Conservation (phyloP, 768 basidiomycete genomes). For the Panaeolus cyanescens region DNA sequence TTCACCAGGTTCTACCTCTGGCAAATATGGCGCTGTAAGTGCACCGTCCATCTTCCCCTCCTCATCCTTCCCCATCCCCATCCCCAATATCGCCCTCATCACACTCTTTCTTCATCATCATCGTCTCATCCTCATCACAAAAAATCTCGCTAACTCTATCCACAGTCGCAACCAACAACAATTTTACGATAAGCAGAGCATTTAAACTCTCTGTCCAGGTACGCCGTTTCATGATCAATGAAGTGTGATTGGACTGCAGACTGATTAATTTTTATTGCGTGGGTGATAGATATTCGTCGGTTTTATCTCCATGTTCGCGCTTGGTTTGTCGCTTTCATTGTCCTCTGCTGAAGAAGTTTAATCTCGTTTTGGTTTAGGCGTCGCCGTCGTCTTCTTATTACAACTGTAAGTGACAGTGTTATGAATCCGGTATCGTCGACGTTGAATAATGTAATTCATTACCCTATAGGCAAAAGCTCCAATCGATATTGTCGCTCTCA, state of each 20-base stretch:
- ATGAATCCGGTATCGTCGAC: too few relatives aligned
- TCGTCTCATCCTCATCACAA: background rate
- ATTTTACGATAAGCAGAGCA: background rate
- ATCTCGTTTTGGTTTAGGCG: too few relatives aligned
- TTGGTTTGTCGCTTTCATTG: constrained; percentile 18
- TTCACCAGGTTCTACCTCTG: constrained; percentile 29
- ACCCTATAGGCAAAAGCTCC: background rate
- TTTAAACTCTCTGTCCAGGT: constrained; percentile 15
- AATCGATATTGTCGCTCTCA: background rate
- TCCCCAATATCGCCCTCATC: background rate
- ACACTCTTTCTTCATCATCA: background rate
- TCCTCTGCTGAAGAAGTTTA: too few relatives aligned
- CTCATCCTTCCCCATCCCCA: background rate
- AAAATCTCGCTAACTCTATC: background rate
- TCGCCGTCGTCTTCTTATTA: constrained; percentile 17
- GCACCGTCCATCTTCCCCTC: background rate
- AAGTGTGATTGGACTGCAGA: background rate
- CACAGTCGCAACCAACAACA: constrained; percentile 6
- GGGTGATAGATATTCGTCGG: constrained; percentile 20
- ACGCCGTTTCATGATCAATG: background rate
- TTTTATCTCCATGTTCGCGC: constrained; percentile 18
- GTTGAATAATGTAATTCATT: too few relatives aligned
- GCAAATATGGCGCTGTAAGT: constrained; percentile 32
- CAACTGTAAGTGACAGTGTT: constrained; percentile 17
- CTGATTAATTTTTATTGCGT: background rate